Evolutionary conservation across 352 stramenopile genomes (phyloP), one percentile per base, ranked within the genome.

Genomic region (Lagenidium sp.): DNA sequence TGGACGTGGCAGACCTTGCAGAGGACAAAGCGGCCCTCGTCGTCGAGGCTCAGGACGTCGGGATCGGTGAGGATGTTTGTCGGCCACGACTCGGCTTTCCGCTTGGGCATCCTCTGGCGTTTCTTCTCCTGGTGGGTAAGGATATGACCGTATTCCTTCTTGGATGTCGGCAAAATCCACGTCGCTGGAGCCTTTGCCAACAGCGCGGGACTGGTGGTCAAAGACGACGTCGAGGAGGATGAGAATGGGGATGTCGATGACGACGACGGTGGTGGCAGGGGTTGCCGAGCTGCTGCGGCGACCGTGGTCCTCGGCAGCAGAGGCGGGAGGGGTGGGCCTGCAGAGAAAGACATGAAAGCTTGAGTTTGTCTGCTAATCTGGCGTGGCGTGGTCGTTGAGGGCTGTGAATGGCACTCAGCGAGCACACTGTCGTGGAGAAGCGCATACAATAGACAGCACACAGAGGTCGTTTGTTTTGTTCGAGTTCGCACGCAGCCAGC

Each of bases 1-100:
- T 88, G 73, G 28, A 85, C 68, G 50, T 88, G 76, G 48, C 76
- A 88, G 48, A 88, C 80, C 49, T 85, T 85, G 53, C 76, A 88
- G 40, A 88, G 60, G 52, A 88, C 76, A 41, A 81, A 85, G 22
- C 70, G 67, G 21, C 76, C 76, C 50, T 85, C 74, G 49, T 88
- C 72, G 43, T 88, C 76, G 44, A 88, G 61, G 38, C 73, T 88
- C 25, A 88, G 68, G 50, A 88, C 73, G 48, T 88, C 76, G 7
- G 68, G 60, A 41, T 88, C 76, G 12, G 50, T 47, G 37, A 84
- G 45, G 56, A 88, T 85, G 47, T 65, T 83, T 31, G 65, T 39
- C 10, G 76, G 76, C 76, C 76, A 88, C 62, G 68, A 65, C 21
- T 83, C 78, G n/a, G 76, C 72, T 47, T 84, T 88, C 38, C 73